Percentiles rank a stretch among this genome's conserved stretches.
phyloP scores from a whole-genome alignment of 2,329 filamentous ascomycete genomes.

The Pestalotiopsis sp. region DNA sequence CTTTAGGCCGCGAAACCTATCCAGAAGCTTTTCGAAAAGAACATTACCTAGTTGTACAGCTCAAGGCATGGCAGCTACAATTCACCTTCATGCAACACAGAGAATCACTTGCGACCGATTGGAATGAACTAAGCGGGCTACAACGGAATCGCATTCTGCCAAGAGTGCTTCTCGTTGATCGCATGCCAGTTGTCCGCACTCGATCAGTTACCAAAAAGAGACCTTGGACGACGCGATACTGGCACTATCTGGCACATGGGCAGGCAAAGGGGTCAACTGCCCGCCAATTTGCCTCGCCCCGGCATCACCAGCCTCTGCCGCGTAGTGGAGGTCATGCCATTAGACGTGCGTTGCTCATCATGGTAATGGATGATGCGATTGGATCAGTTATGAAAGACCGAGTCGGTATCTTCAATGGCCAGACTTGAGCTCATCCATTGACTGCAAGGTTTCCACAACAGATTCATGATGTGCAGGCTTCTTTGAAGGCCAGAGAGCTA shows the following conservation, averaged over 20 bases:
- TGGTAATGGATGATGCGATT: too few relatives aligned
- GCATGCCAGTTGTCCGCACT: not conserved
- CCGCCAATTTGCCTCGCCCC: too few relatives aligned
- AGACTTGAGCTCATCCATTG: too few relatives aligned
- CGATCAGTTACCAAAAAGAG: not conserved
- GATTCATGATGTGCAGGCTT: not conserved
- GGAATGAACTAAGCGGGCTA: not conserved
- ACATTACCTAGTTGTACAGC: constrained; percentile 17
- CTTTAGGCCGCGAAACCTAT: constrained; percentile 82
- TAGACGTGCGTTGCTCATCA: too few relatives aligned
- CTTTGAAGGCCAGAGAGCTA: not conserved
- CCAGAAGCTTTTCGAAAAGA: constrained; percentile 80
- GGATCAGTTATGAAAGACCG: too few relatives aligned
- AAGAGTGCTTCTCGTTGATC: not conserved
- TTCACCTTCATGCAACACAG: constrained; percentile 12
- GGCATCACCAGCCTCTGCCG: too few relatives aligned
- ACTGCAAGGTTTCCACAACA: not conserved
- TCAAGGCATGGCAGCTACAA: not conserved
- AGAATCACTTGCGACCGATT: not conserved
- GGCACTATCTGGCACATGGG: not conserved
- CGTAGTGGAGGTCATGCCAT: too few relatives aligned
- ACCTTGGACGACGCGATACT: not conserved
- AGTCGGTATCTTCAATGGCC: too few relatives aligned
- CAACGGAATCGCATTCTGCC: not conserved
- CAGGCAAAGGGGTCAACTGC: not conserved